Conservation (phyloP, 1,284 basidiomycete genomes). For the Microbotryum saponariae region DNA sequence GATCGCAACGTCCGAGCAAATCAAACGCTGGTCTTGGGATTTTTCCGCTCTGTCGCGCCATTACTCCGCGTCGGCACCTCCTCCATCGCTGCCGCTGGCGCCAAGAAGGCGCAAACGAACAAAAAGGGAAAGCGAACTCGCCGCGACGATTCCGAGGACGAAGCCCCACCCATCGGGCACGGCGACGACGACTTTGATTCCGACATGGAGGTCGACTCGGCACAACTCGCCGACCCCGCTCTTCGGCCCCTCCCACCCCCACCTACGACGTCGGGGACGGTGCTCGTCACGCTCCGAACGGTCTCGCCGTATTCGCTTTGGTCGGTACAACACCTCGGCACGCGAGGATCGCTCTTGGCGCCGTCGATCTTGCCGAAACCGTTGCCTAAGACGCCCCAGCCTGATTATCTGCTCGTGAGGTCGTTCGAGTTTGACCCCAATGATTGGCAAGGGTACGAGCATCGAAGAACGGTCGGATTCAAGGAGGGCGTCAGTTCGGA, state of each 20-base stretch:
- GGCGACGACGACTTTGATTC: constrained; percentile 31
- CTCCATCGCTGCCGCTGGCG: not conserved
- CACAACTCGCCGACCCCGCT: not conserved
- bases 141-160: constrained; percentile 4
- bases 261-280: constrained; percentile 46
- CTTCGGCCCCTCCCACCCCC: constrained; percentile 34
- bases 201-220: constrained; percentile 11
- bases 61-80: constrained; percentile 45
- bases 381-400: constrained; percentile 46
- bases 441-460: constrained; percentile 75
- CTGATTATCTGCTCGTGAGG: constrained; percentile 63
- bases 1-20: constrained; percentile 88
- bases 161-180: constrained; percentile 24
- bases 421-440: constrained; percentile 72
- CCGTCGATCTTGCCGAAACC: constrained; percentile 41
- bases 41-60: constrained; percentile 64
- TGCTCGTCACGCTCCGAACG: constrained; percentile 84
- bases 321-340: constrained; percentile 59
- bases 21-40: constrained; percentile 77
- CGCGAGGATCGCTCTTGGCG: constrained; percentile 53
- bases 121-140: constrained; percentile 1
- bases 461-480: constrained; percentile 80
- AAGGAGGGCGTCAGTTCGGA: constrained; percentile 37
- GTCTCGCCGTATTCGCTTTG: constrained; percentile 82
- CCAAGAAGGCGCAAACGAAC: not conserved